These are phyloP conservation scores for Plasmodium cynomolgi DNA, from an alignment of 169 alveolate species.

Conservation along the genomic window DNA sequence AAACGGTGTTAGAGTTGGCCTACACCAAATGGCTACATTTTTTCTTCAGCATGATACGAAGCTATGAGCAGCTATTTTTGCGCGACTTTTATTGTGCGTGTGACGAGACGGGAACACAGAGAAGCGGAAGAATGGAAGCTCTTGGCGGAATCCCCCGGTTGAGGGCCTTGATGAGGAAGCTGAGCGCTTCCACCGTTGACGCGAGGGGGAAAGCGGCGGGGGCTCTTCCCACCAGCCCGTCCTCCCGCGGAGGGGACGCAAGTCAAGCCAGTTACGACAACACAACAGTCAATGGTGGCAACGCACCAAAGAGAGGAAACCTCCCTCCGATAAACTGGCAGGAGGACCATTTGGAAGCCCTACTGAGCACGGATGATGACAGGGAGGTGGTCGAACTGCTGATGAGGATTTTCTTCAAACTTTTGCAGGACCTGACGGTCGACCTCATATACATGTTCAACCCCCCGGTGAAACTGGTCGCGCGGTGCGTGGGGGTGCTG, in stretches of 20 bases:
- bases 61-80: slow-evolving; percentile 26
- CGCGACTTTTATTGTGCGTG: not conserved
- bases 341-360: not conserved
- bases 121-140: not conserved
- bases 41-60: slow-evolving; percentile 23
- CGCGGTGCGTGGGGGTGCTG: slow-evolving; percentile 3
- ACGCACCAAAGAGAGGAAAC: not conserved
- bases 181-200: not conserved
- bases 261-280: not conserved
- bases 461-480: slow-evolving; percentile 39
- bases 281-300: not conserved
- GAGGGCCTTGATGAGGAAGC: slow-evolving; percentile 6
- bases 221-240: not conserved
- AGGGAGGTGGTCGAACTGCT: slow-evolving; percentile 4
- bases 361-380: slow-evolving; percentile 2
- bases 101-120: not conserved
- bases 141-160: not conserved
- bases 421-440: slow-evolving; percentile 12
- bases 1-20: not conserved
- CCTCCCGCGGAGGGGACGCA: not conserved
- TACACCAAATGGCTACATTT: slow-evolving; percentile 15
- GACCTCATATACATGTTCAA: slow-evolving; percentile 55
- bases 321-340: not conserved
- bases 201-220: not conserved
- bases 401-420: slow-evolving; percentile 12